phyloP scores from a whole-genome alignment of 768 basidiomycete species.

The Tulasnella sp. region DNA sequence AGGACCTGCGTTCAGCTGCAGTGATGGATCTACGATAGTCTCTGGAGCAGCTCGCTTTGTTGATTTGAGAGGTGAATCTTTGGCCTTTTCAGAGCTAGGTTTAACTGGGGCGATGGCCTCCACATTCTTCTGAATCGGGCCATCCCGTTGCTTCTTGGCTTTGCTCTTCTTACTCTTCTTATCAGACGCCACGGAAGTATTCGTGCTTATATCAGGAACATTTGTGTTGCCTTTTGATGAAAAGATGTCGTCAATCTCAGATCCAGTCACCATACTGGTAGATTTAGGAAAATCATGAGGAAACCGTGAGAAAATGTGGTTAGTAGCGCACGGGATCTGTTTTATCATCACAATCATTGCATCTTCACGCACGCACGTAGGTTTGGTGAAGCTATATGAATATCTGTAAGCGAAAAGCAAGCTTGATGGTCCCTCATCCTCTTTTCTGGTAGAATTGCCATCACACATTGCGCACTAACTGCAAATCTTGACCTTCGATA shows the following conservation, averaged over 20 bases:
- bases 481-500: too few species aligned
- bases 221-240: slow-evolving; percentile 37
- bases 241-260: slow-evolving; percentile 79
- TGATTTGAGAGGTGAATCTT: slow-evolving; percentile 11
- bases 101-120: not conserved
- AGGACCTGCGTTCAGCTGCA: slow-evolving; percentile 12
- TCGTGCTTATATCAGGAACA: slow-evolving; percentile 19
- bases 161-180: slow-evolving; percentile 39
- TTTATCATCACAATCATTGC: not conserved
- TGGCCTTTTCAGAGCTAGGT: not conserved
- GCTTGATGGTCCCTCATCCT: too few species aligned
- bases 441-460: too few species aligned
- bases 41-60: slow-evolving; percentile 34
- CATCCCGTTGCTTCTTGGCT: slow-evolving; percentile 27
- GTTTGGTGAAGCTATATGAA: not conserved
- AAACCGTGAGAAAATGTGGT: not conserved
- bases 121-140: not conserved
- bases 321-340: not conserved
- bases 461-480: too few species aligned
- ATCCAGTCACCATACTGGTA: not conserved
- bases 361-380: not conserved
- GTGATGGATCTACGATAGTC: slow-evolving; percentile 54
- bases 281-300: slow-evolving; percentile 31
- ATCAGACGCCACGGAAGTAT: slow-evolving; percentile 20
- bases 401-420: too few species aligned